phyloP scores from a whole-genome alignment of 768 basidiomycete species.

The Rhodotorula taiwanensis region DNA sequence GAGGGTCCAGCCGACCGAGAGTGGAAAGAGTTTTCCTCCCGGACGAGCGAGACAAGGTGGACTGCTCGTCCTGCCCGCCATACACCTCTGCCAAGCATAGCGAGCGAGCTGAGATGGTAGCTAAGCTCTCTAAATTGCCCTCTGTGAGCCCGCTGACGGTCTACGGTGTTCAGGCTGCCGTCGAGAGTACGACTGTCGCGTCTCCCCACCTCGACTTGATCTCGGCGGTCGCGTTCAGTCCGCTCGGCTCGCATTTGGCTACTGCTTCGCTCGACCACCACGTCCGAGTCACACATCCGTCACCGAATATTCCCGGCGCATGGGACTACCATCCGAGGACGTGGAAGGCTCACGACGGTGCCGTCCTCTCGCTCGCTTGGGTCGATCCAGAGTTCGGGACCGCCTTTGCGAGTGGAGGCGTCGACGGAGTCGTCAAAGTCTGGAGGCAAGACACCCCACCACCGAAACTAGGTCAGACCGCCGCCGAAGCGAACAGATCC shows the following conservation, averaged over 20 bases:
- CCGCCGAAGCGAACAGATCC: not conserved
- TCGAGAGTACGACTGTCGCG: too few species aligned
- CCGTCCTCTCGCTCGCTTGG: constrained; percentile 76
- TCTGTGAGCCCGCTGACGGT: too few species aligned
- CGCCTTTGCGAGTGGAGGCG: constrained; percentile 76
- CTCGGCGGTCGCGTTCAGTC: constrained; percentile 35
- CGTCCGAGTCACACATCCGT: constrained; percentile 26
- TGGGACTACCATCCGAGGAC: constrained; percentile 9
- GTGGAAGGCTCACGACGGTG: constrained; percentile 83
- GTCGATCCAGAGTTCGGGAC: constrained; percentile 88
- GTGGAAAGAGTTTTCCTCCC: too few species aligned
- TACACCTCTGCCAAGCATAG: too few species aligned
- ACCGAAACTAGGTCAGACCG: not conserved
- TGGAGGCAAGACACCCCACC: constrained; percentile 60
- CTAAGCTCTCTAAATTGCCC: too few species aligned
- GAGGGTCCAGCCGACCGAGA: too few species aligned
- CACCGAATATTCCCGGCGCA: not conserved
- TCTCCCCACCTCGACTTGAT: constrained; percentile 28
- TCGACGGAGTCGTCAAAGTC: constrained; percentile 85
- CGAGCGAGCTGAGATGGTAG: too few species aligned
- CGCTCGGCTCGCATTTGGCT: constrained; percentile 34
- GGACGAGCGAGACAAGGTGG: too few species aligned
- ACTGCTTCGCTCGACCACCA: constrained; percentile 36
- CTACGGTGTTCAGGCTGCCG: too few species aligned
- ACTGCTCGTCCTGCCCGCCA: too few species aligned